These are phyloP conservation scores for Xylaria intraflava DNA, from an alignment of 495 filamentous ascomycete species.

Conservation along the genomic window DNA sequence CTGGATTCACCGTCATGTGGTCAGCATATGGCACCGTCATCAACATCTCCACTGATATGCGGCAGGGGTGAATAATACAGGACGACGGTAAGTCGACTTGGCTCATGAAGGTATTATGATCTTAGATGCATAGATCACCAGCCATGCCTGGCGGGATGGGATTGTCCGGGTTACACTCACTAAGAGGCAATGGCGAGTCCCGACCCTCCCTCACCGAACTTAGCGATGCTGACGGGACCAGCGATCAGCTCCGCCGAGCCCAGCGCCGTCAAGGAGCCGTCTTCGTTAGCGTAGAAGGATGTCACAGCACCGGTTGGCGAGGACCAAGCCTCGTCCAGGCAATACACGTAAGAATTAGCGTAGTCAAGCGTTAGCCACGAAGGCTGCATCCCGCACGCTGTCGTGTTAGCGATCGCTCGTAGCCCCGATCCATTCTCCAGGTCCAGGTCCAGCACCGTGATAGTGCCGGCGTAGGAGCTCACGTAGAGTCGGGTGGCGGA, in stretches of 20 bases:
- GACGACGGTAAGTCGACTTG: too few species aligned
- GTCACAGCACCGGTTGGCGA: constrained; percentile 37
- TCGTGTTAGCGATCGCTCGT: constrained; percentile 31
- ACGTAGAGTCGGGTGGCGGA: constrained; percentile 47
- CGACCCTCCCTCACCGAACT: constrained; percentile 35
- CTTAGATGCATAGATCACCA: not conserved
- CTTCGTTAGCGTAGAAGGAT: constrained; percentile 29
- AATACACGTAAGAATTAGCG: constrained; percentile 47
- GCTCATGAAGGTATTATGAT: too few species aligned
- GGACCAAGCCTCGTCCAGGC: constrained; percentile 49
- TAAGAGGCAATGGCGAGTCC: constrained; percentile 45
- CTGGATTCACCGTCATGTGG: constrained; percentile 7
- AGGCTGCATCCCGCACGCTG: constrained; percentile 49
- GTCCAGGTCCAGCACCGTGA: constrained; percentile 48
- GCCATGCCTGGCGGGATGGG: constrained; percentile 11
- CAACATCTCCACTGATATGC: not conserved
- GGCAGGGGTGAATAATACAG: too few species aligned
- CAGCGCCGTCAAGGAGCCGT: constrained; percentile 32
- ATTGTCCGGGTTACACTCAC: constrained; percentile 30
- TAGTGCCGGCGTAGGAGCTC: constrained; percentile 53
- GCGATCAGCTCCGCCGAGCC: constrained; percentile 26
- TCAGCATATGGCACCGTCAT: not conserved
- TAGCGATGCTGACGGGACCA: constrained; percentile 41
- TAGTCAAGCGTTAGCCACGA: constrained; percentile 53
- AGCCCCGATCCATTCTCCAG: constrained; percentile 21